phyloP scores from a whole-genome alignment of 202 grass and related monocot species.

The Schoenoplectus tabernaemontani region DNA sequence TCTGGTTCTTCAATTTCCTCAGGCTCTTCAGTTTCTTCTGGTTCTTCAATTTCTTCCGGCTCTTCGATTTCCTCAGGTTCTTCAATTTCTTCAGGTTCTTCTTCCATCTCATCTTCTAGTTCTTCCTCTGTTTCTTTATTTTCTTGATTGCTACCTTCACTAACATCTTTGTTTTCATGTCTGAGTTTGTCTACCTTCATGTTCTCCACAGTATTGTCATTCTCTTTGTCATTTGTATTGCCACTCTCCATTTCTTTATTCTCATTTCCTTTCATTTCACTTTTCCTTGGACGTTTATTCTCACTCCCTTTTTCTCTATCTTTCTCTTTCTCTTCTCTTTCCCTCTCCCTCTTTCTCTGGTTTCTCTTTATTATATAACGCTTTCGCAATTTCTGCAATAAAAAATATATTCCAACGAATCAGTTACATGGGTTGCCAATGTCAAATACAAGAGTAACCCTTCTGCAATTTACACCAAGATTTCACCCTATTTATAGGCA shows the following conservation, averaged over 20 bases:
- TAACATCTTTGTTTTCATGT: constrained; percentile 52
- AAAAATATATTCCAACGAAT: constrained; percentile 15
- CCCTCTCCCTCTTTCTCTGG: constrained; percentile 78
- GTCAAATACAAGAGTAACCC: not conserved
- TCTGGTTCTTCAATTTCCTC: constrained; percentile 56
- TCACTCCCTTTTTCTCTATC: constrained; percentile 39
- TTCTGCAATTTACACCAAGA: constrained; percentile 1
- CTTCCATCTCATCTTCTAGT: constrained; percentile 32
- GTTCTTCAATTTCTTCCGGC: constrained; percentile 55
- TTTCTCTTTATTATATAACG: constrained; percentile 55
- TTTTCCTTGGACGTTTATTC: constrained; percentile 52
- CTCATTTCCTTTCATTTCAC: constrained; percentile 31
- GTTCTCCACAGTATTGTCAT: constrained; percentile 36
- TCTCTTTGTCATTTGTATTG: constrained; percentile 32
- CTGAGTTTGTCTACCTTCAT: constrained; percentile 35
- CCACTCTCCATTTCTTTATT: constrained; percentile 26
- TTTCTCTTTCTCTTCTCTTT: constrained; percentile 68
- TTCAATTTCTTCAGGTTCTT: constrained; percentile 52
- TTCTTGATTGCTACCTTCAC: constrained; percentile 33
- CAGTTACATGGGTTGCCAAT: not conserved
- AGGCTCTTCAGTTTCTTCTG: constrained; percentile 53
- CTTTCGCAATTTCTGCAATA: constrained; percentile 52
- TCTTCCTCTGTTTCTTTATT: constrained; percentile 31
- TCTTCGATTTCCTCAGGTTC: constrained; percentile 77
- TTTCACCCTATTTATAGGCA: constrained; percentile 1